phyloP scores from a whole-genome alignment of 208 protist genomes.

The Wallacemonas sp. region DNA sequence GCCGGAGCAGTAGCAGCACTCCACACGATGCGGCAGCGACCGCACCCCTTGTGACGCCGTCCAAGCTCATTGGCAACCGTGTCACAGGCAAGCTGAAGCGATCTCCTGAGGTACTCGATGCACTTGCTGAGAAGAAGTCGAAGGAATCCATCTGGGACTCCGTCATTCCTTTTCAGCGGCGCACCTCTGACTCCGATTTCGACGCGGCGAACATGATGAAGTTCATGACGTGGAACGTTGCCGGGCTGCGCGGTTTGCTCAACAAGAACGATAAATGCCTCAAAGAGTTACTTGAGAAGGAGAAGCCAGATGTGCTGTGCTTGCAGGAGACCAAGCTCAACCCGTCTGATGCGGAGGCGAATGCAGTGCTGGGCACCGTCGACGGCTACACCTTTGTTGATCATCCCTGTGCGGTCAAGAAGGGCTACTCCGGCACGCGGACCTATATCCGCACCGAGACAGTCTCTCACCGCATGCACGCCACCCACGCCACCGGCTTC shows the following conservation, averaged over 20 bases:
- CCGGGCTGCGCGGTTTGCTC: conserved; percentile 86
- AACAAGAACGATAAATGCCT: conserved; percentile 65
- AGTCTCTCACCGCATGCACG: conserved; percentile 20
- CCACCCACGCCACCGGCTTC: conserved; percentile 35
- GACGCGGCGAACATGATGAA: conserved; percentile 70
- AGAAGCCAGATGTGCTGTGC: conserved; percentile 86
- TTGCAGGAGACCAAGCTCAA: conserved; percentile 95
- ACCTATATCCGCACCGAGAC: conserved; percentile 59
- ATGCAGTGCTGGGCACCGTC: conserved; percentile 57
- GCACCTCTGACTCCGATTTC: conserved; percentile 53
- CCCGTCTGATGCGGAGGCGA: conserved; percentile 43
- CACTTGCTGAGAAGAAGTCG: conserved; percentile 47
- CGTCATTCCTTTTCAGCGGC: conserved; percentile 64
- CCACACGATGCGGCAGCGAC: background rate
- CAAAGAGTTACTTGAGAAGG: conserved; percentile 40
- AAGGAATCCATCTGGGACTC: conserved; percentile 58
- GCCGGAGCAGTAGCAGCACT: conserved; percentile 15
- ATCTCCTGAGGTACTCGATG: conserved; percentile 27
- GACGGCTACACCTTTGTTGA: conserved; percentile 77
- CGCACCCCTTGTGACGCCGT: background rate
- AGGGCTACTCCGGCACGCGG: conserved; percentile 89
- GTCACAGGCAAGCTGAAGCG: conserved; percentile 26
- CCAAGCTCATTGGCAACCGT: conserved; percentile 36
- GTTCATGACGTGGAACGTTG: conserved; percentile 93
- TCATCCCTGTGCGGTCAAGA: conserved; percentile 71